Evolutionary conservation across 2,329 filamentous ascomycete species (phyloP).

Genomic region (Chaetomium olivaceum): DNA sequence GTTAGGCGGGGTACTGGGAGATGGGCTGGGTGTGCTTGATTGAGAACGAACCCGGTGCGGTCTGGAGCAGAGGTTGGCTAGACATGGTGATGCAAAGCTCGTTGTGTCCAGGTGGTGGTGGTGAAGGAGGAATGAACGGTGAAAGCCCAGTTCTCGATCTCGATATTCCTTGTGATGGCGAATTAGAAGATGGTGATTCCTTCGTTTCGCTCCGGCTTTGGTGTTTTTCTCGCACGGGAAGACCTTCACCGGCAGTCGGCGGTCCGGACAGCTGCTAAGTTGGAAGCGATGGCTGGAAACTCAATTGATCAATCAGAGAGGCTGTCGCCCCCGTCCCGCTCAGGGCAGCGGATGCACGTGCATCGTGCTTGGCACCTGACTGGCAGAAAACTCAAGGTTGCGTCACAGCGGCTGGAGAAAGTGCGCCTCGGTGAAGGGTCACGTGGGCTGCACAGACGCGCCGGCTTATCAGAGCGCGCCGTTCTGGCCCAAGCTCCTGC

Average conservation of each 20-base stretch:
- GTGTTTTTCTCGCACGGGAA: not conserved
- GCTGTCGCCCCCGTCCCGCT: constrained; percentile 17
- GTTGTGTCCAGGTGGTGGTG: not conserved
- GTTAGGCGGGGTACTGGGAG: constrained; percentile 17
- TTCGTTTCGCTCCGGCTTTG: not conserved
- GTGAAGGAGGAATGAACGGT: not conserved
- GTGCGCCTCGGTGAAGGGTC: not conserved
- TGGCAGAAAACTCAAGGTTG: constrained; percentile 21
- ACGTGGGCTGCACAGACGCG: not conserved
- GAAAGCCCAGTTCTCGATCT: not conserved
- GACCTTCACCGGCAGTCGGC: constrained; percentile 16
- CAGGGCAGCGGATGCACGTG: constrained; percentile 29
- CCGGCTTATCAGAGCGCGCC: not conserved
- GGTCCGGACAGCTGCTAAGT: constrained; percentile 12
- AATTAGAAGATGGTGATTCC: not conserved
- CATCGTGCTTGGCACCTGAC: constrained; percentile 18
- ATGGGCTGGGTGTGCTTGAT: constrained; percentile 7
- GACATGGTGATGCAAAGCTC: constrained; percentile 67
- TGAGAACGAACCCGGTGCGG: constrained; percentile 71
- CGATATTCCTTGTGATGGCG: not conserved
- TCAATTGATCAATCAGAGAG: constrained; percentile 34
- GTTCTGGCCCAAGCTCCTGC: constrained; percentile 7
- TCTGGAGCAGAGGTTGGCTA: constrained; percentile 92
- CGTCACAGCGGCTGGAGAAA: constrained; percentile 4
- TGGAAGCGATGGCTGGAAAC: constrained; percentile 17